These are phyloP conservation scores for Diaporthe longicolla DNA, from an alignment of 2,329 filamentous ascomycete species.

Conservation along the genomic window DNA sequence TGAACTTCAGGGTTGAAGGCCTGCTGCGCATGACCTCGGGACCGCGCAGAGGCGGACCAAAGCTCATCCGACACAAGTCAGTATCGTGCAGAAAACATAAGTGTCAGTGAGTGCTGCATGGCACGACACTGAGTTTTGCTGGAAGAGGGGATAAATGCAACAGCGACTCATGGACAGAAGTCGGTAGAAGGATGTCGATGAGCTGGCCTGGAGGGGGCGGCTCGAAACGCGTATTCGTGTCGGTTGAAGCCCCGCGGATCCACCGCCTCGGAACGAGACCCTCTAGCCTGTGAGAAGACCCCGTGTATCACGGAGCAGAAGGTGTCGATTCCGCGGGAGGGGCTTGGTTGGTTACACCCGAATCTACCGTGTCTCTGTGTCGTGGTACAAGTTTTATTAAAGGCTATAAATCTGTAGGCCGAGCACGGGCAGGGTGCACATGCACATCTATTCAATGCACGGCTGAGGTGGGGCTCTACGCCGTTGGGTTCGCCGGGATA, in stretches of 20 bases:
- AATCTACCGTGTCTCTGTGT: not conserved
- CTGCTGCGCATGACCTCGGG: too few relatives aligned
- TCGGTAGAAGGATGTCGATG: not conserved
- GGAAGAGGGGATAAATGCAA: not conserved
- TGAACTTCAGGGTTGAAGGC: not conserved
- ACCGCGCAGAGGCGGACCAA: too few relatives aligned
- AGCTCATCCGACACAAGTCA: not conserved
- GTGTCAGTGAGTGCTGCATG: not conserved
- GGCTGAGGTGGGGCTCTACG: too few relatives aligned
- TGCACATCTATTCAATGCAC: too few relatives aligned
- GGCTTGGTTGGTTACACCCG: not conserved
- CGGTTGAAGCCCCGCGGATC: not conserved
- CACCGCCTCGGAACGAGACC: not conserved
- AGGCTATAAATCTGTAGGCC: conserved; percentile 5
- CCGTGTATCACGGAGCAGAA: not conserved
- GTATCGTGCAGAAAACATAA: not conserved
- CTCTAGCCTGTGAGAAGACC: too few relatives aligned
- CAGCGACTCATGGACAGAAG: conserved; percentile 8
- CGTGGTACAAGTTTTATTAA: not conserved
- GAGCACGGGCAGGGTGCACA: not conserved
- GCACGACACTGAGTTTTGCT: not conserved
- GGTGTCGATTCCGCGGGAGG: not conserved
- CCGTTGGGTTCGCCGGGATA: too few relatives aligned
- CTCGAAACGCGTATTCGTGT: conserved; percentile 11
- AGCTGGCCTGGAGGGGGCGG: not conserved